Conservation (phyloP, 768 basidiomycete genomes). For the Phylloporus sp. region DNA sequence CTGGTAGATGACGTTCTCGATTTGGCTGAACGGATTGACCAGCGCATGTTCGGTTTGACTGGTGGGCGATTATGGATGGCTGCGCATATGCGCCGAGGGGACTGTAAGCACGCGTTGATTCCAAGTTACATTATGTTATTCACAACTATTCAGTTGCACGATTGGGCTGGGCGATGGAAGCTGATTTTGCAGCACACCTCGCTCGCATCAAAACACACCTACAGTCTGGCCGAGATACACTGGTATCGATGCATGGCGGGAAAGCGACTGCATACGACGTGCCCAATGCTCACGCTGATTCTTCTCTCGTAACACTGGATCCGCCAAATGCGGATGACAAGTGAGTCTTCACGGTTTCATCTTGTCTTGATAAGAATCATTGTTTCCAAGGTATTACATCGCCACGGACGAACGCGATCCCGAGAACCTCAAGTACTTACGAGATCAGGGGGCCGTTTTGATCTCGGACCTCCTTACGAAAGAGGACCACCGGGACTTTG, state of each 20-base stretch:
- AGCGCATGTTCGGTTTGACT: slow-evolving; percentile 29
- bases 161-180: slow-evolving; percentile 34
- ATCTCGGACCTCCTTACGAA: slow-evolving; percentile 40
- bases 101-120: slow-evolving; percentile 30
- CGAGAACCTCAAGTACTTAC: slow-evolving; percentile 29
- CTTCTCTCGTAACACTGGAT: slow-evolving; percentile 18
- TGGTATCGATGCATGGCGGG: slow-evolving; percentile 22
- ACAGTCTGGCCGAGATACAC: slow-evolving; percentile 11
- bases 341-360: slow-evolving; percentile 6
- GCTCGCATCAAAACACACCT: slow-evolving; percentile 24
- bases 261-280: slow-evolving; percentile 17
- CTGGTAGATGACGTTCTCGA: slow-evolving; percentile 22
- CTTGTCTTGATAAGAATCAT: not conserved
- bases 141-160: slow-evolving; percentile 20
- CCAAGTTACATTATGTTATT: not conserved
- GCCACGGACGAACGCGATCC: slow-evolving; percentile 43
- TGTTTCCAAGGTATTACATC: slow-evolving; percentile 28
- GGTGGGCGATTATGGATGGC: slow-evolving; percentile 40
- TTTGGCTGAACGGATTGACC: slow-evolving; percentile 31
- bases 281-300: slow-evolving; percentile 17
- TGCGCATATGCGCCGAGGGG: slow-evolving; percentile 44
- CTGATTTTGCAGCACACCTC: slow-evolving; percentile 31
- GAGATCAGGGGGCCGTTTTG: slow-evolving; percentile 36
- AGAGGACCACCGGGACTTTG: slow-evolving; percentile 37
- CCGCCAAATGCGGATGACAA: slow-evolving; percentile 23